Evolutionary conservation across 495 filamentous ascomycete genomes (phyloP).

Genomic region (Polyplosphaeria fusca): DNA sequence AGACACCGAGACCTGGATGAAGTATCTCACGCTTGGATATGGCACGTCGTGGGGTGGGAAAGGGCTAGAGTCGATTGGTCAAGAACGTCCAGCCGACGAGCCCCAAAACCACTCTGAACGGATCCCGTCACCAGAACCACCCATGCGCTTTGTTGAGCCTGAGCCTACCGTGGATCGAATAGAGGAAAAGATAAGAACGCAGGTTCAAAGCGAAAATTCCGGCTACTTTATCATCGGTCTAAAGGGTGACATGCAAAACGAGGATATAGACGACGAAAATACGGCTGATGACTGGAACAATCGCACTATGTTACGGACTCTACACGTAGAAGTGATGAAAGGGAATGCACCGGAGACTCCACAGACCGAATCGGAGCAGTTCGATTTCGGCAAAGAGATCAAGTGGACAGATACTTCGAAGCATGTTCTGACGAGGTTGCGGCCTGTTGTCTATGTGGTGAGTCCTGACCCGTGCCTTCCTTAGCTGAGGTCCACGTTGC

Average conservation of each 20-base stretch:
- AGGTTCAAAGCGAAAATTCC: constrained; percentile 38
- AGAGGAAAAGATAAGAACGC: constrained; percentile 32
- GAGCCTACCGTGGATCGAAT: constrained; percentile 37
- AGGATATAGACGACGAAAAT: constrained; percentile 39
- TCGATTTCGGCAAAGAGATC: too few relatives aligned
- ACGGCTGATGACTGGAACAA: constrained; percentile 41
- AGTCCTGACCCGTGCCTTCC: constrained; percentile 29
- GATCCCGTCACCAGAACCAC: constrained; percentile 17
- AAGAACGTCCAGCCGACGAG: background rate
- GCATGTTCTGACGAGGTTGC: constrained; percentile 54
- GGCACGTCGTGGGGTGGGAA: constrained; percentile 54
- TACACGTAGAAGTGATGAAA: constrained; percentile 45
- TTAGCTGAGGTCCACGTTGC: background rate
- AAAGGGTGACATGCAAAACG: constrained; percentile 57
- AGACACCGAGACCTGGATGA: constrained; percentile 37
- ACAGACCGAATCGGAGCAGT: too few relatives aligned
- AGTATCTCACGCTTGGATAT: constrained; percentile 52
- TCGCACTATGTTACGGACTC: constrained; percentile 49
- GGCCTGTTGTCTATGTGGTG: constrained; percentile 69
- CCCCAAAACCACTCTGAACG: background rate
- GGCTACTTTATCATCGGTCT: constrained; percentile 74
- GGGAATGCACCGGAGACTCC: background rate
- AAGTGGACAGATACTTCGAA: too few relatives aligned
- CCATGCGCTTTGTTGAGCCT: constrained; percentile 40
- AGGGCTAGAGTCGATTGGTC: background rate